A percentile compares a stretch with the other conserved stretches of the same genome.
Evolutionary conservation across 1,284 basidiomycete genomes (phyloP).

Genomic region (Cutaneotrichosporon mucoides): DNA sequence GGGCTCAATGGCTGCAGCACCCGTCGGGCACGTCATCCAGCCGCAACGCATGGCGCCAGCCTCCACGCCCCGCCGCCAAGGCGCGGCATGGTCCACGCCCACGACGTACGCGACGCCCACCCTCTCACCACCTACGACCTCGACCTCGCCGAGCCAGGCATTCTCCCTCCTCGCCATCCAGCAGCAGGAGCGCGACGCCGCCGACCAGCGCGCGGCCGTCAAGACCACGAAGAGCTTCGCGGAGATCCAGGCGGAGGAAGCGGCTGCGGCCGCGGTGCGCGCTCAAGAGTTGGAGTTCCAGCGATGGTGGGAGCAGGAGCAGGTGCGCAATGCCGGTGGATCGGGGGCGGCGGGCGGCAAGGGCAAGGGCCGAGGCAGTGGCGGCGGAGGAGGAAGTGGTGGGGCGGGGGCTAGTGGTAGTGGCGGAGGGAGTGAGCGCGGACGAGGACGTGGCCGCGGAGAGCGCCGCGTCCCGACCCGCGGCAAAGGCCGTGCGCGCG

Average conservation of each 20-base stretch:
- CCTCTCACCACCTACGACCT: slow-evolving; percentile 43
- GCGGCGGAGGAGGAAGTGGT: background rate
- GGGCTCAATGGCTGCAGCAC: slow-evolving; percentile 12
- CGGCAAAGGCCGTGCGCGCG: background rate
- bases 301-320: slow-evolving; percentile 79
- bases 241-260: slow-evolving; percentile 83
- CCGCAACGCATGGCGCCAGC: slow-evolving; percentile 1
- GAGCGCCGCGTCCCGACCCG: background rate
- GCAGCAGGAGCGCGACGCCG: slow-evolving; percentile 63
- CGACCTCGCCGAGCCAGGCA: slow-evolving; percentile 32
- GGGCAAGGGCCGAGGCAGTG: background rate
- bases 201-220: slow-evolving; percentile 45
- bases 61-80: slow-evolving; percentile 2
- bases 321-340: slow-evolving; percentile 53
- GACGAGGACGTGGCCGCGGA: background rate
- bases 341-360: background rate
- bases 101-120: slow-evolving; percentile 24
- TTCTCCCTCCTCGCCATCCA: slow-evolving; percentile 80
- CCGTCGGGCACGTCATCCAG: slow-evolving; percentile 14
- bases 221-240: slow-evolving; percentile 58
- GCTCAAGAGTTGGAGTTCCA: slow-evolving; percentile 71
- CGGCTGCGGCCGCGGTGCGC: slow-evolving; percentile 44
- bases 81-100: slow-evolving; percentile 17
- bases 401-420: background rate
- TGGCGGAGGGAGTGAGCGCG: background rate